These are phyloP conservation scores for Rhynchospora tenuis DNA, from an alignment of 176 grass and related monocot genomes.

Conservation along the genomic window DNA sequence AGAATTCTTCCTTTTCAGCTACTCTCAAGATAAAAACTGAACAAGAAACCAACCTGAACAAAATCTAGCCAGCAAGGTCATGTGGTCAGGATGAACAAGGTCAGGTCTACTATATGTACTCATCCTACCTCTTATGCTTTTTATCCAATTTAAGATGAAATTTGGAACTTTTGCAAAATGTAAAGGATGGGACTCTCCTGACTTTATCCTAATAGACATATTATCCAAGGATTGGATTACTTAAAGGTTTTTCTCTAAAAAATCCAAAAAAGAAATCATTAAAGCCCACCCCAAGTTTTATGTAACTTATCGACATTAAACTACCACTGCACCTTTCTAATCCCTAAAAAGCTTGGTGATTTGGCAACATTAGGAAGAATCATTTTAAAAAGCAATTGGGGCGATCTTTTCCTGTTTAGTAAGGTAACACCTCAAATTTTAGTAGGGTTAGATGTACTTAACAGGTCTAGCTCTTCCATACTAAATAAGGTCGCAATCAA, in stretches of 20 bases:
- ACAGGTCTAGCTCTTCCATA: background rate
- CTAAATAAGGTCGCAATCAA: background rate
- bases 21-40: background rate
- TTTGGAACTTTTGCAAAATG: background rate
- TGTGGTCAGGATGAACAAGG: background rate
- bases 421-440: background rate
- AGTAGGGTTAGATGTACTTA: background rate
- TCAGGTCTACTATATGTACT: background rate
- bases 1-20: background rate
- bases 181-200: background rate
- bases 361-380: background rate
- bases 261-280: background rate
- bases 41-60: background rate
- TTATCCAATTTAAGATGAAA: background rate
- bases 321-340: background rate
- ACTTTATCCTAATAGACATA: background rate
- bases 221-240: background rate
- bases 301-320: background rate
- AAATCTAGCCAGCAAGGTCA: background rate
- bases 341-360: background rate
- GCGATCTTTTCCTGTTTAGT: background rate
- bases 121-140: background rate
- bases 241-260: background rate
- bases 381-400: background rate
- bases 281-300: background rate